Evolutionary conservation across 2,329 filamentous ascomycete species (phyloP).

Genomic region (Pestalotiopsis sp.): DNA sequence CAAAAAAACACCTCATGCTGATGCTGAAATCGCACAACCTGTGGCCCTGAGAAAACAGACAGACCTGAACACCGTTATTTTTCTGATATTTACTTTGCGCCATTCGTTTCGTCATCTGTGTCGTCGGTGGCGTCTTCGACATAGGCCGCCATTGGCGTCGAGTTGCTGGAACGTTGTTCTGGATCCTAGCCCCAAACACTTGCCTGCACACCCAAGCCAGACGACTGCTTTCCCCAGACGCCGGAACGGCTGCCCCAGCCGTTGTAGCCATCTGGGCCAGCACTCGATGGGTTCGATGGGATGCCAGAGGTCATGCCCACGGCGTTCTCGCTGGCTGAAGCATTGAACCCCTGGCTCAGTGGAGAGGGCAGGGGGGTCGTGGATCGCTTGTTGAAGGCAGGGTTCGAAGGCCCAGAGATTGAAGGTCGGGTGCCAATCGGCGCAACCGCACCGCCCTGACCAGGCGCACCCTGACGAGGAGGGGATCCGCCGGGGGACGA

Average conservation of each 20-base stretch:
- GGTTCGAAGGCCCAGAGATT: constrained; percentile 57
- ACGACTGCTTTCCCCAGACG: constrained; percentile 84
- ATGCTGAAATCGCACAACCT: constrained; percentile 35
- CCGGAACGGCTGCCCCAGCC: constrained; percentile 81
- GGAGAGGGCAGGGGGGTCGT: constrained; percentile 94
- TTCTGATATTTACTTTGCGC: constrained; percentile 21
- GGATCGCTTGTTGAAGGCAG: constrained; percentile 74
- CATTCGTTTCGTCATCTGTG: constrained; percentile 3
- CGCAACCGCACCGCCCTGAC: constrained; percentile 69
- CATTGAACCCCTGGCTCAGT: constrained; percentile 72
- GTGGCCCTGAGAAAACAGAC: constrained; percentile 28
- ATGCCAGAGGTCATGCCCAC: constrained; percentile 45
- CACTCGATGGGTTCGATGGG: constrained; percentile 57
- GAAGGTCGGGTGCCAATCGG: constrained; percentile 91
- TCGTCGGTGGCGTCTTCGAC: constrained; percentile 9
- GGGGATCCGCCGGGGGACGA: constrained; percentile 84
- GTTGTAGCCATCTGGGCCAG: constrained; percentile 49
- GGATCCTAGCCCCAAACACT: constrained; percentile 83
- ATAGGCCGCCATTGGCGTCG: constrained; percentile 6
- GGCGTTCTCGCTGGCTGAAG: constrained; percentile 49
- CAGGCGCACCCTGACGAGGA: constrained; percentile 64
- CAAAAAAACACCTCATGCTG: constrained; percentile 37
- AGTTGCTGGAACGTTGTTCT: constrained; percentile 9
- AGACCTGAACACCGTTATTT: constrained; percentile 35
- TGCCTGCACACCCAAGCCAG: constrained; percentile 81